Evolutionary conservation across 768 basidiomycete genomes (phyloP), one percentile per base, ranked within the genome.

Genomic region (Panaeolus cyanescens): DNA sequence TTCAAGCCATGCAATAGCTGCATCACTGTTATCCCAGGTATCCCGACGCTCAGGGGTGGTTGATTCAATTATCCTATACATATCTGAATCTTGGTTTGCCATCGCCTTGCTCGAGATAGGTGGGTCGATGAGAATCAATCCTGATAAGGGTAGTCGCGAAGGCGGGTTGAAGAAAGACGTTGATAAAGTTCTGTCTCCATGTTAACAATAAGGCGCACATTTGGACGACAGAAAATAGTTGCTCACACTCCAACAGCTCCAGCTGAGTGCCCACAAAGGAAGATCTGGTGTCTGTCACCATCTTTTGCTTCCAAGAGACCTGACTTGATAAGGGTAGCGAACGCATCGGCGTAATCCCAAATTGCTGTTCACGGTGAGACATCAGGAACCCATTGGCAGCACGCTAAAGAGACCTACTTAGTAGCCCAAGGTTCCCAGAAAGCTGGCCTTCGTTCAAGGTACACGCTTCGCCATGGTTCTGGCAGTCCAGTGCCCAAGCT

Each of bases 401-500:
- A n/a, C n/a, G n/a, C 32, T 10, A 33, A 34, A 17, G 22, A 6
- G 12, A 57, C 68, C 20, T 61, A 71, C 71, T 65, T 10, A 71
- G 33, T n/a, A 70, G 17, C 22, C 36, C 61, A 2, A 64, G 64
- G 33, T 72, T 62, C 3, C 64, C 61, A 7, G 59, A 58, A 2
- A 72, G 45, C 32, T 64, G 55, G 2, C 65, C 63, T 2, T 75
- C 74, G 64, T 80, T 80, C 4, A 77, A 22, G 13, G 70, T 63
- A 15, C 71, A 74, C 3, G 72, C 72, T 32, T 79, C 76, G 6
- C 78, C 79, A 53, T 78, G 77, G 39, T 75, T 78, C 32, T 74
- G 77, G 57, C 73, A 76, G 58, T 79, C 79, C 12, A 79, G 61
- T 1, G 69, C 69, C 77, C 76, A 78, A 3, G 70, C 71, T 58